These are phyloP conservation scores for Reutealis trisperma DNA, from an alignment of 345 rosid genomes.

Conservation along the genomic window DNA sequence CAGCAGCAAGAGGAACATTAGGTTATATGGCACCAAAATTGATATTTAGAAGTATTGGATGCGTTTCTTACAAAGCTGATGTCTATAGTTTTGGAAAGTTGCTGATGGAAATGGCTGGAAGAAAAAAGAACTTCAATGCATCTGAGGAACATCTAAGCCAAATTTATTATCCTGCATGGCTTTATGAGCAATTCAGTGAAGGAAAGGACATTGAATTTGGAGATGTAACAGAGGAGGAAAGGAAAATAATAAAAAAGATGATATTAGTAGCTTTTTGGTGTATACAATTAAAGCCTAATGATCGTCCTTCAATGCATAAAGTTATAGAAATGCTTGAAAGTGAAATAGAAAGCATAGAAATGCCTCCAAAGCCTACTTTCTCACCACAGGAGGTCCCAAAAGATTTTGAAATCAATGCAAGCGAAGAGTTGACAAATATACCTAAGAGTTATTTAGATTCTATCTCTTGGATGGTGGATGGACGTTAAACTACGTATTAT, in stretches of 20 bases:
- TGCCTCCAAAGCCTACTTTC: slow-evolving; percentile 9
- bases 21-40: slow-evolving; percentile 5
- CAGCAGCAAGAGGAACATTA: slow-evolving; percentile 11
- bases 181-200: not conserved
- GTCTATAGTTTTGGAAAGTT: slow-evolving; percentile 6
- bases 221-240: not conserved
- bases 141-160: not conserved
- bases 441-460: slow-evolving; percentile 1
- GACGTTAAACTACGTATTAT: not conserved
- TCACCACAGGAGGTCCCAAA: not conserved
- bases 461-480: not conserved
- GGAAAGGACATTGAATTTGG: not conserved
- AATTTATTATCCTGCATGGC: not conserved
- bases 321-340: slow-evolving; percentile 6
- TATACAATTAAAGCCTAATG: slow-evolving; percentile 1
- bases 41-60: not conserved
- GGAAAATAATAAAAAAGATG: not conserved
- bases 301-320: slow-evolving; percentile 3
- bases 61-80: not conserved
- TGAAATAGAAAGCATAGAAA: not conserved
- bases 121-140: not conserved
- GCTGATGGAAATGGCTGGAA: slow-evolving; percentile 2
- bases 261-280: not conserved
- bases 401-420: not conserved
- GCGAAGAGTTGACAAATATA: not conserved